These are phyloP conservation scores for Drechslerella coelobrocha DNA, from an alignment of 2,329 filamentous ascomycete genomes.

Conservation along the genomic window DNA sequence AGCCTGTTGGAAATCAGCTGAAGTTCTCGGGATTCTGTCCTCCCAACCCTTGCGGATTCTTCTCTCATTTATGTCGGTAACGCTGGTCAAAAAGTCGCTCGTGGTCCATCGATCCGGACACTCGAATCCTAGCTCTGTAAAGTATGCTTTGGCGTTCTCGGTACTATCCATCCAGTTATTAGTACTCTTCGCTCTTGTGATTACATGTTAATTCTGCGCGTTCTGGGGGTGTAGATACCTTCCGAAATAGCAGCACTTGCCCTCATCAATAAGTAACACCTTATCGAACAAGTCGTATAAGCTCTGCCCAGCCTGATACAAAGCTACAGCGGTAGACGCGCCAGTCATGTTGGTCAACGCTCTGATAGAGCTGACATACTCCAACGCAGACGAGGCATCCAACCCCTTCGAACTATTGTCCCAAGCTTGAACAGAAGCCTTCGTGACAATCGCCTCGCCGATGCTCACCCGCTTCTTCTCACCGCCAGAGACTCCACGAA, in stretches of 20 bases:
- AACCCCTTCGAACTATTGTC: slow-evolving; percentile 76
- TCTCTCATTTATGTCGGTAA: slow-evolving; percentile 66
- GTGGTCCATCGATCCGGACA: slow-evolving; percentile 69
- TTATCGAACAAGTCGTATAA: slow-evolving; percentile 76
- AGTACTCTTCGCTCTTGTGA: too few species aligned
- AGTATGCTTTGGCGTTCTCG: slow-evolving; percentile 68
- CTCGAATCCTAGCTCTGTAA: slow-evolving; percentile 70
- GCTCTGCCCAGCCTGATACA: slow-evolving; percentile 75
- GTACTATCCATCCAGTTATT: too few species aligned
- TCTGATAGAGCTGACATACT: slow-evolving; percentile 54
- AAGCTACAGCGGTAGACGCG: slow-evolving; percentile 81
- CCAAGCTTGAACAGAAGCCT: slow-evolving; percentile 74
- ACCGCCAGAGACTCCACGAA: slow-evolving; percentile 79
- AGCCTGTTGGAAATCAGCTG: slow-evolving; percentile 56
- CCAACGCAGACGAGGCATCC: slow-evolving; percentile 67
- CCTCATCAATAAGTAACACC: slow-evolving; percentile 71
- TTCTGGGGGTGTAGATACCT: too few species aligned
- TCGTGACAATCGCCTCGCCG: slow-evolving; percentile 80
- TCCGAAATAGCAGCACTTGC: slow-evolving; percentile 69
- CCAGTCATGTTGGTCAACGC: slow-evolving; percentile 79
- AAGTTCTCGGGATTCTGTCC: slow-evolving; percentile 60
- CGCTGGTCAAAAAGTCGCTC: slow-evolving; percentile 71
- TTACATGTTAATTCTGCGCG: too few species aligned
- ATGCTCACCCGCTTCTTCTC: slow-evolving; percentile 83
- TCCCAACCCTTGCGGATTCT: slow-evolving; percentile 60